phyloP scores from a whole-genome alignment of 441 rosid species.

The Brassica balearica region DNA sequence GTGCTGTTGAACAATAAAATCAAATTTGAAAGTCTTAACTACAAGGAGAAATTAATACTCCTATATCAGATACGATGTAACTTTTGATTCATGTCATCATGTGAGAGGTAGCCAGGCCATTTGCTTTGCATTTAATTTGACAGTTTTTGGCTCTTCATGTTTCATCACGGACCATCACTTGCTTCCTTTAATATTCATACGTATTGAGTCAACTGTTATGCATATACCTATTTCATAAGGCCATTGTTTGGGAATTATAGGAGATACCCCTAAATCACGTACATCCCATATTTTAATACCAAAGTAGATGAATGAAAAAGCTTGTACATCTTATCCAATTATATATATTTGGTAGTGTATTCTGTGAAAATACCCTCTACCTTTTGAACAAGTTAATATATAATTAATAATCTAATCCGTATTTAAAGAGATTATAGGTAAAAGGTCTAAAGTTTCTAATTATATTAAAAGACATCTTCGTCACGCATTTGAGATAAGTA shows the following conservation, averaged over 20 bases:
- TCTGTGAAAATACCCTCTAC: slow-evolving; percentile 10
- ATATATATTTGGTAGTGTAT: background rate
- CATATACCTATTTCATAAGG: slow-evolving; percentile 3
- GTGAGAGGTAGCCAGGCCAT: slow-evolving; percentile 39
- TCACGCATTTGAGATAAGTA: background rate
- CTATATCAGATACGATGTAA: background rate
- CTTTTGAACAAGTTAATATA: background rate
- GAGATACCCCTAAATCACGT: background rate
- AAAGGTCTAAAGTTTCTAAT: background rate
- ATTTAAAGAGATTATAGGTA: slow-evolving; percentile 1
- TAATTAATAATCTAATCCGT: background rate
- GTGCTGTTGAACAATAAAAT: background rate
- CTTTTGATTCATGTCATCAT: slow-evolving; percentile 24
- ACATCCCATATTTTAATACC: slow-evolving; percentile 8
- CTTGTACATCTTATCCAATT: slow-evolving; percentile 16
- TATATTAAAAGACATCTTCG: background rate
- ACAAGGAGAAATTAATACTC: background rate
- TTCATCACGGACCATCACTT: slow-evolving; percentile 32
- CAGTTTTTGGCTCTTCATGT: slow-evolving; percentile 31
- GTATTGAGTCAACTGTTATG: slow-evolving; percentile 13
- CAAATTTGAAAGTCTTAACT: background rate
- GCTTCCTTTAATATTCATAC: slow-evolving; percentile 23
- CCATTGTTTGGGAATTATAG: slow-evolving; percentile 7
- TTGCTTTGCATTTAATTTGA: slow-evolving; percentile 41
- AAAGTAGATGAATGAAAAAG: slow-evolving; percentile 34